Percentiles rank a stretch among this genome's conserved stretches.
Conservation (phyloP, 2,329 filamentous ascomycete species). For the Claviceps fusiformis region DNA sequence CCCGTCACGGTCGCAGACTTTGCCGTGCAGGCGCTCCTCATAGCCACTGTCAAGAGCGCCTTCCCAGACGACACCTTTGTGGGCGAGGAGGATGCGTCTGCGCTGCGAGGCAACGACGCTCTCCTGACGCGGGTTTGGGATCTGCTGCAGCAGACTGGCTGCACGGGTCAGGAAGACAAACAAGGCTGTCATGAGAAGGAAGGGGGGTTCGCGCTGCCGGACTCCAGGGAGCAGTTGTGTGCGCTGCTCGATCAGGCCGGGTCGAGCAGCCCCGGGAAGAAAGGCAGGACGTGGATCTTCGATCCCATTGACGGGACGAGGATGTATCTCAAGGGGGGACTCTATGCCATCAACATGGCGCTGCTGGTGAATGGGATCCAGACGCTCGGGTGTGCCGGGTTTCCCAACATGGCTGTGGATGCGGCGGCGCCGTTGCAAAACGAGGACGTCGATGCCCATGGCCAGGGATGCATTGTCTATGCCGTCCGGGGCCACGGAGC, state of each 20-base stretch:
- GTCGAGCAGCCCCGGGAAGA: slow-evolving; percentile 20
- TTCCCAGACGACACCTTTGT: slow-evolving; percentile 40
- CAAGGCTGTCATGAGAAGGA: background rate
- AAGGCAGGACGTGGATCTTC: slow-evolving; percentile 41
- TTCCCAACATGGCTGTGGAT: slow-evolving; percentile 31
- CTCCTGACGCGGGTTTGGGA: slow-evolving; percentile 35
- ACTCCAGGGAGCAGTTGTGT: slow-evolving; percentile 32
- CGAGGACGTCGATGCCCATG: slow-evolving; percentile 26
- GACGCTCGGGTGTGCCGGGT: slow-evolving; percentile 33
- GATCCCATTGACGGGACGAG: slow-evolving; percentile 49
- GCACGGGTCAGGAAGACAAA: slow-evolving; percentile 12
- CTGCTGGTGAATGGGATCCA: slow-evolving; percentile 37
- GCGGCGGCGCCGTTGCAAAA: slow-evolving; percentile 28
- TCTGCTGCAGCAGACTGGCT: slow-evolving; percentile 22
- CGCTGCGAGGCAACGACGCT: slow-evolving; percentile 27
- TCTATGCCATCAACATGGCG: slow-evolving; percentile 44
- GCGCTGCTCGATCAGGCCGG: slow-evolving; percentile 40
- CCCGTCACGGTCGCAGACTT: slow-evolving; percentile 48
- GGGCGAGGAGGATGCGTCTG: slow-evolving; percentile 40
- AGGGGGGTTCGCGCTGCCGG: slow-evolving; percentile 18
- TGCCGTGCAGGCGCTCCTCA: slow-evolving; percentile 42
- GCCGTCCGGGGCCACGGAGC: slow-evolving; percentile 35
- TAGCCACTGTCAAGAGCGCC: slow-evolving; percentile 31
- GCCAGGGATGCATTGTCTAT: slow-evolving; percentile 34
- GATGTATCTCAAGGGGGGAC: slow-evolving; percentile 38